A percentile compares a stretch with the other conserved stretches of the same genome.
Conservation (phyloP, 257 asterid species). For the Jacaranda copaia region DNA sequence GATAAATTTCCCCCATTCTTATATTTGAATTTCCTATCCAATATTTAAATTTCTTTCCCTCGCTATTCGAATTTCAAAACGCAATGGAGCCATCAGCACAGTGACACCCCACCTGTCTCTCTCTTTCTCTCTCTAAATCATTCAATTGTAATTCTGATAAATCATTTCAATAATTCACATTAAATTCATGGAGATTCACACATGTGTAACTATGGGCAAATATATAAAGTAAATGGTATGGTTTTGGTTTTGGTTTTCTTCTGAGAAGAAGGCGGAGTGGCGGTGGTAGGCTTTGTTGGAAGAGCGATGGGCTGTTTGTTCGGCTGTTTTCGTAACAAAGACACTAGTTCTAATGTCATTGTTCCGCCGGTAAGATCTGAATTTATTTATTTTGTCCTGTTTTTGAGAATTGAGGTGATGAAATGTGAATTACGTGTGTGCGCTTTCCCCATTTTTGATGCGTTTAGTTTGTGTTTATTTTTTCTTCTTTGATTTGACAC, state of each 20-base stretch:
- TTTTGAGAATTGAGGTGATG: not conserved
- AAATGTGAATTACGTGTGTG: not conserved
- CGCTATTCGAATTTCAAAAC: slow-evolving; percentile 73
- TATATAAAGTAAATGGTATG: slow-evolving; percentile 29
- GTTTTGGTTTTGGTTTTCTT: slow-evolving; percentile 29
- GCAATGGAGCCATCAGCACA: slow-evolving; percentile 54
- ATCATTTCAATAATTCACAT: slow-evolving; percentile 31
- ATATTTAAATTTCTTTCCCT: slow-evolving; percentile 45
- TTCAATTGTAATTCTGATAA: slow-evolving; percentile 32
- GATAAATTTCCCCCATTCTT: too few relatives aligned
- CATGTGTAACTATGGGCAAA: not conserved
- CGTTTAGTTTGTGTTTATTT: not conserved
- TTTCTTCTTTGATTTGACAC: slow-evolving; percentile 18
- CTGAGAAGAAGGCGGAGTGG: slow-evolving; percentile 35
- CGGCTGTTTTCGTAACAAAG: slow-evolving; percentile 68
- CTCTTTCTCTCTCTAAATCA: slow-evolving; percentile 30
- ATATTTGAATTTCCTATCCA: too few relatives aligned
- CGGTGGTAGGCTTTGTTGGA: slow-evolving; percentile 29
- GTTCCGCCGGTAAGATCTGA: slow-evolving; percentile 40
- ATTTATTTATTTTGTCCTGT: not conserved
- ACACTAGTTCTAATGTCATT: slow-evolving; percentile 34
- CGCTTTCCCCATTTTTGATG: not conserved
- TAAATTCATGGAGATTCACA: slow-evolving; percentile 28
- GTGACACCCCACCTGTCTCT: slow-evolving; percentile 46
- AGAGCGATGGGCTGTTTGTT: slow-evolving; percentile 71